Evolutionary conservation across 345 rosid genomes (phyloP).

Genomic region (Populus alba): DNA sequence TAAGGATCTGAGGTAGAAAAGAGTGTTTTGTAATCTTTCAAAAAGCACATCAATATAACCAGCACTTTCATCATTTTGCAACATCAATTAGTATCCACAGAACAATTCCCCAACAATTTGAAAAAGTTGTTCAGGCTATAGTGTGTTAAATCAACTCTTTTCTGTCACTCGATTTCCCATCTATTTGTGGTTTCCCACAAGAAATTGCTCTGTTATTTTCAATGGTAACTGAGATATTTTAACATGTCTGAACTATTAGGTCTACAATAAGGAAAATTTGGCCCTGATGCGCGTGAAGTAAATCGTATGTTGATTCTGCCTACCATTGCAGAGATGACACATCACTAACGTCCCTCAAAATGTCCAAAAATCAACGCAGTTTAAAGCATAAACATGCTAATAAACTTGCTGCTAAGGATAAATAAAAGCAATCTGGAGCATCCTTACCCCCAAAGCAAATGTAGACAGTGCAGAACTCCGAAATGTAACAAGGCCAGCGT

Average conservation of each 20-base stretch:
- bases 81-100: neutral
- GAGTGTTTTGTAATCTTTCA: neutral
- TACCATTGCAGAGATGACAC: neutral
- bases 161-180: neutral
- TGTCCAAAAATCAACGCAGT: neutral
- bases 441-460: conserved; percentile 70
- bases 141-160: neutral
- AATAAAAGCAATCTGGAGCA: neutral
- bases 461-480: conserved; percentile 65
- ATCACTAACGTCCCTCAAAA: neutral
- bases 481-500: conserved; percentile 45
- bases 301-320: neutral
- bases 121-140: too few species aligned
- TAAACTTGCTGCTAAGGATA: neutral
- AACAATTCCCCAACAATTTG: neutral
- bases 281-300: neutral
- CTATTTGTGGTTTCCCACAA: neutral
- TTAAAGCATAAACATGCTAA: neutral
- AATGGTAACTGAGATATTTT: neutral
- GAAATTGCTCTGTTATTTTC: neutral
- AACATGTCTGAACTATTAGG: neutral
- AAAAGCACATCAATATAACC: neutral
- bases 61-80: neutral
- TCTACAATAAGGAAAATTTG: neutral
- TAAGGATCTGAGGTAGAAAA: neutral